Base-by-base conservation (phyloP, 805 yeast species). In the Metschnikowia sp. region DNA sequence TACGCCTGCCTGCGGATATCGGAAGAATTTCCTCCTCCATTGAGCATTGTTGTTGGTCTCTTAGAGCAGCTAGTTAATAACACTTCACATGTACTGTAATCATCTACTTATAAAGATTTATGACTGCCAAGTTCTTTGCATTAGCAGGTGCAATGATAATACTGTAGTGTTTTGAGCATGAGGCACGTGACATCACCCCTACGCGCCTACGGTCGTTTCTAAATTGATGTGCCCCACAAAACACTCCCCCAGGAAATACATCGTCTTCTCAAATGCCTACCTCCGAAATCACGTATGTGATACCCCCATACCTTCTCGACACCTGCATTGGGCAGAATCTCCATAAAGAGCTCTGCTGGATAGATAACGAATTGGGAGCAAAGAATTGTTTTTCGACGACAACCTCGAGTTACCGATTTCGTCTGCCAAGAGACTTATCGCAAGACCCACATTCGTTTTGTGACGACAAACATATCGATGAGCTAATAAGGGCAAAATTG, bases 261-360 rank as follows among this genome's bases (percentile, higher is more conserved):
- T 1, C 11, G 13, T 15, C 28, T 10, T 18, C 11, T 8, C 28
- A 33, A 39, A 54, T 53, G 56, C 29, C 48, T 12, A 42, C 47
- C 41, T 42, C 47, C 22, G 57, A 56, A 30, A 47, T 56, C 42
- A 58, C 61, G 12, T 69, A 71, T 51, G 58, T 69, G 22, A 68
- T 73, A 11, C 77, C 77, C 8, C 77, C 77, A 9, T 73, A 73
- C 52, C 58, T 72, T 33, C 66, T 72, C 13, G 58, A 69, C 42
- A 66, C 75, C 5, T 61, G 69, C 37, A 51, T 61, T 15, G 77
- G 77, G 1, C 63, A 64, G 6, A 56, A 57, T 40, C 56, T 70
- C 11, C 64, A 66, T 43, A 54, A 56, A 42, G 58, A 61, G 31
- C 51, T 71, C 32, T 43, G 51, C 22, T 41, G 44, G 32, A 42